Percentiles rank a stretch among this genome's conserved stretches.
Conservation (phyloP, 805 yeast genomes). For the Tetrapisispora namnaoensis region DNA sequence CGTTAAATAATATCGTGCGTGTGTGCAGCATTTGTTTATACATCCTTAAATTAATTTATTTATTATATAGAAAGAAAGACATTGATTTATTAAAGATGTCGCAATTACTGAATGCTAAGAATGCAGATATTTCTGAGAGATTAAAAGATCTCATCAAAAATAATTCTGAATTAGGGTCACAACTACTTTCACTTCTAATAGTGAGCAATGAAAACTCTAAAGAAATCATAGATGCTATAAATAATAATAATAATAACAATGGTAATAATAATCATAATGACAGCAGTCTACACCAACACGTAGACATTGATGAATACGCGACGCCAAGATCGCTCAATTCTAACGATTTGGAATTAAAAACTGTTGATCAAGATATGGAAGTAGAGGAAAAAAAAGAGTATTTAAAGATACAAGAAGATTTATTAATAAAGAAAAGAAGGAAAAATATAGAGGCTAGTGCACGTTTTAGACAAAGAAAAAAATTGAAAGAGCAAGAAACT, state of each 20-base stretch:
- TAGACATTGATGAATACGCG: neutral
- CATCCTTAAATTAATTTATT: too few relatives aligned
- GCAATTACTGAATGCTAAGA: neutral
- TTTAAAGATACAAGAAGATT: neutral
- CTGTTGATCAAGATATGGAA: neutral
- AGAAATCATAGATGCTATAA: constrained; percentile 19
- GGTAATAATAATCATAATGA: neutral
- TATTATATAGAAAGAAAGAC: too few relatives aligned
- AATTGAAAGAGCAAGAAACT: constrained; percentile 19
- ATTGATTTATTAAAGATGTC: neutral
- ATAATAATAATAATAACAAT: neutral
- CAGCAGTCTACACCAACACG: neutral
- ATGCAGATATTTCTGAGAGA: constrained; percentile 7
- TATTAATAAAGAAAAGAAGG: constrained; percentile 47
- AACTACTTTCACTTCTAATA: constrained; percentile 23
- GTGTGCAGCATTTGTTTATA: too few relatives aligned
- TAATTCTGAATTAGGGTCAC: constrained; percentile 24
- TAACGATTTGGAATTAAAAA: neutral
- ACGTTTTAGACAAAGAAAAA: constrained; percentile 58
- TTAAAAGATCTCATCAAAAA: constrained; percentile 19
- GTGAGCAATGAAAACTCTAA: constrained; percentile 23
- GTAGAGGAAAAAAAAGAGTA: neutral
- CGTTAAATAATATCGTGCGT: too few relatives aligned
- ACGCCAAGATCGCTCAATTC: neutral
- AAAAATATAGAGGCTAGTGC: constrained; percentile 94